phyloP scores from a whole-genome alignment of 371 early-diverging fungal genomes.

The Funneliformis caledonium region DNA sequence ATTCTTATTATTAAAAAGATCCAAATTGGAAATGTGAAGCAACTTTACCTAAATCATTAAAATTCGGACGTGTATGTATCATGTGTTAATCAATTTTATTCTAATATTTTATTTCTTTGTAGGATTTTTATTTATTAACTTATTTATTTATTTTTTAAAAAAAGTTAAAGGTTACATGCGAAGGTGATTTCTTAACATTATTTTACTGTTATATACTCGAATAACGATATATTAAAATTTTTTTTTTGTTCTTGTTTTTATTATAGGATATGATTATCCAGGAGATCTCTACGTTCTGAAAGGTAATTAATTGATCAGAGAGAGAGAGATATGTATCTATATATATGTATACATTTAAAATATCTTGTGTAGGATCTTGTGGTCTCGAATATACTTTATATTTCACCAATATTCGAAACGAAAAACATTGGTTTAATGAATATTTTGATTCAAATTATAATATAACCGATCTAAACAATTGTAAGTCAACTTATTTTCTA shows the following conservation, averaged over 20 bases:
- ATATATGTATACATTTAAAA: background rate
- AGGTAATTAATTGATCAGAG: background rate
- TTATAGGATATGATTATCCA: slow-evolving; percentile 21
- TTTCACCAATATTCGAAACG: background rate
- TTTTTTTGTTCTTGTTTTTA: background rate
- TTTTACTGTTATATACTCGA: too few species aligned
- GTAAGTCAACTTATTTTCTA: background rate
- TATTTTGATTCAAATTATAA: background rate
- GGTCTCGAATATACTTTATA: slow-evolving; percentile 24
- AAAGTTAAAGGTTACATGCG: background rate
- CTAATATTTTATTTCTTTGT: background rate
- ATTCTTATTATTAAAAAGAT: background rate
- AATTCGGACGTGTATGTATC: slow-evolving; percentile 13
- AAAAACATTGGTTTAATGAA: background rate
- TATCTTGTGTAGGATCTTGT: slow-evolving; percentile 12
- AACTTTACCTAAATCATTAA: background rate
- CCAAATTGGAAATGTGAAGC: slow-evolving; percentile 15
- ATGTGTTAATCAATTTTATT: background rate
- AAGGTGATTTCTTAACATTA: background rate
- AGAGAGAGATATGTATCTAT: background rate
- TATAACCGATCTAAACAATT: background rate
- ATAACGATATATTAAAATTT: background rate
- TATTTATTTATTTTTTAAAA: background rate
- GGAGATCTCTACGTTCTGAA: slow-evolving; percentile 1
- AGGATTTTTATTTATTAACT: background rate